Evolutionary conservation across 768 basidiomycete species (phyloP).

Genomic region (Agaricus blazei): DNA sequence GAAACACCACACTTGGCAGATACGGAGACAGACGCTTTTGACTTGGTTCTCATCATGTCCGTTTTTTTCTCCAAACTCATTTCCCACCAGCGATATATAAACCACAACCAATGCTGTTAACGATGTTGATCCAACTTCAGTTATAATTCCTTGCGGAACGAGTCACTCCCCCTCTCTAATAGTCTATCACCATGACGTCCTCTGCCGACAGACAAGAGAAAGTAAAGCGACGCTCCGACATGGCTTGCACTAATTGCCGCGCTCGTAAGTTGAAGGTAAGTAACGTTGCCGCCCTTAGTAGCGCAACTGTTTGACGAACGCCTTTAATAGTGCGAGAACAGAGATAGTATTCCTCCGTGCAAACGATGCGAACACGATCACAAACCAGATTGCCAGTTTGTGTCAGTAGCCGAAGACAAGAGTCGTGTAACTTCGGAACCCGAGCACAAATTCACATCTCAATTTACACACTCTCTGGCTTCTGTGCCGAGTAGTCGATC

Average conservation of each 20-base stretch:
- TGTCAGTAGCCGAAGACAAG: slow-evolving; percentile 32
- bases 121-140: slow-evolving; percentile 6
- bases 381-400: slow-evolving; percentile 32
- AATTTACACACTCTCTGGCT: background rate
- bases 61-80: slow-evolving; percentile 8
- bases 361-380: slow-evolving; percentile 31
- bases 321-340: slow-evolving; percentile 23
- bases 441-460: background rate
- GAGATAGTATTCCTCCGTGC: slow-evolving; percentile 26
- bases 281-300: slow-evolving; percentile 1
- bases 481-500: background rate
- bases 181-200: slow-evolving; percentile 3
- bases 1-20: slow-evolving; percentile 9
- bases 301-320: background rate
- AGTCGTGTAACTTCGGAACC: slow-evolving; percentile 1
- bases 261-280: slow-evolving; percentile 50
- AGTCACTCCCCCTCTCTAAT: background rate
- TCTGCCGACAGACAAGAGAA: slow-evolving; percentile 9
- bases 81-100: slow-evolving; percentile 11
- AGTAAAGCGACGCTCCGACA: slow-evolving; percentile 32
- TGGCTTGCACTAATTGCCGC: slow-evolving; percentile 54
- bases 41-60: slow-evolving; percentile 8
- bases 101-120: slow-evolving; percentile 6
- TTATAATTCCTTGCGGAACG: background rate
- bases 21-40: slow-evolving; percentile 4